Evolutionary conservation across 2,329 filamentous ascomycete genomes (phyloP), one percentile per base, ranked within the genome.

Genomic region (Pseudogymnoascus sp.): DNA sequence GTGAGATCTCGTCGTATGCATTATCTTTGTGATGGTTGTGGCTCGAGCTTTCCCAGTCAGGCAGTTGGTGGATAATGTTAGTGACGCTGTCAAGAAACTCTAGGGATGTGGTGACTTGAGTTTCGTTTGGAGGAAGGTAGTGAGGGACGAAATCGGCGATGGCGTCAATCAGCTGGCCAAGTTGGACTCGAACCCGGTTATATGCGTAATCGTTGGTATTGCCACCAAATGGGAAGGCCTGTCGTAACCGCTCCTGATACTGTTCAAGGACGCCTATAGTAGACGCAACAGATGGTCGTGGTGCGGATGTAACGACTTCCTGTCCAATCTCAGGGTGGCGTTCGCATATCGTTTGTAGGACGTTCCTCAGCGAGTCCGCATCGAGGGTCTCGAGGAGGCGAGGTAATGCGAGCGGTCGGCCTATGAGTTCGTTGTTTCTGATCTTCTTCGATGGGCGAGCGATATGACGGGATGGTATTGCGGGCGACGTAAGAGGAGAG

Each of bases 321-420:
- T 89, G 84, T 60, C 87, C 87, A 64, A 99, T 88, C 66, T 89
- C 86, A 3, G 92, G 91, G 71, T 96, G 91, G 67, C 89, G 85
- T 70, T 96, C 89, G 77, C 92, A 97, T 71, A 99, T 89, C 60
- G 89, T 87, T 72, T 92, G 90, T n/a, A 99, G 82, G 1, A 97
- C 86, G 36, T 84, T 85, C 67, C 93, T 87, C 70, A 99, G 82
- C 66, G 95, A 90, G 63, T 89, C 83, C 63, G 87, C 87, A 70
- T 95, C 90, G 47, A 99, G 84, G 0, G 94, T 97, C 76, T 99
- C 93, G 64, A 99, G 85, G n/a, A 99, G 83, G 70, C 94, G 87
- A 62, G 85, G 80, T 22, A 90, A 77, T 22, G 85, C 76, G 53
- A 90, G 78, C 53, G 86, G 84, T 63, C 85, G 79, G 39, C 86